Conservation (phyloP, 257 asterid species). For the Solanum sejunctum region DNA sequence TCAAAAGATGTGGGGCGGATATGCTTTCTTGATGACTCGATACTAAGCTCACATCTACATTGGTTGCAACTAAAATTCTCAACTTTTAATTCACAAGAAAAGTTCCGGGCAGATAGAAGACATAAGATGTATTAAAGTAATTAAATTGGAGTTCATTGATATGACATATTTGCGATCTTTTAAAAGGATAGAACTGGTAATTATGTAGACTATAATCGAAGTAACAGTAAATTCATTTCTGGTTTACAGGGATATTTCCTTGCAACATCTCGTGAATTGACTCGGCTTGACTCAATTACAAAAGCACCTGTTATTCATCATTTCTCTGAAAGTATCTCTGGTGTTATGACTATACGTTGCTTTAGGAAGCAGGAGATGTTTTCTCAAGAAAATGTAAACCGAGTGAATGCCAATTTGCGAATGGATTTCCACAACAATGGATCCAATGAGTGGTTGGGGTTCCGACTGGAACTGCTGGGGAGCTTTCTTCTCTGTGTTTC, state of each 20-base stretch:
- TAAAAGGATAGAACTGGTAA: not conserved
- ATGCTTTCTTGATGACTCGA: not conserved
- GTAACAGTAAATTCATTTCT: not conserved
- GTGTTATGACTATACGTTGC: constrained; percentile 86
- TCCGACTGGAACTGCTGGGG: constrained; percentile 77
- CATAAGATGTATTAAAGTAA: not conserved
- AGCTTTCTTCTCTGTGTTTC: constrained; percentile 76
- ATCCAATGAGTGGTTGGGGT: constrained; percentile 94
- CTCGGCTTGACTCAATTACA: constrained; percentile 87
- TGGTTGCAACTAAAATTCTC: not conserved
- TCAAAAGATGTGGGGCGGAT: not conserved
- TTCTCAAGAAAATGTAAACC: constrained; percentile 53
- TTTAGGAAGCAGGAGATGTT: constrained; percentile 69
- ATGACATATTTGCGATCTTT: not conserved
- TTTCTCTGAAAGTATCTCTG: constrained; percentile 92
- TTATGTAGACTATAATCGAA: not conserved
- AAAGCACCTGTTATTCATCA: constrained; percentile 95
- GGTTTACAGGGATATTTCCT: constrained; percentile 76
- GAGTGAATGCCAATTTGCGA: constrained; percentile 62
- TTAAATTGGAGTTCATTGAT: not conserved
- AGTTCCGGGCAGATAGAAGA: not conserved
- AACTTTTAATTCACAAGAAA: not conserved
- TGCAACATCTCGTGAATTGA: constrained; percentile 80
- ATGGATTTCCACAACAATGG: constrained; percentile 95
- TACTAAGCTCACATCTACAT: not conserved